Evolutionary conservation across 176 grass and related monocot species (phyloP), one percentile per base, ranked within the genome.

Genomic region (Oryza meridionalis): DNA sequence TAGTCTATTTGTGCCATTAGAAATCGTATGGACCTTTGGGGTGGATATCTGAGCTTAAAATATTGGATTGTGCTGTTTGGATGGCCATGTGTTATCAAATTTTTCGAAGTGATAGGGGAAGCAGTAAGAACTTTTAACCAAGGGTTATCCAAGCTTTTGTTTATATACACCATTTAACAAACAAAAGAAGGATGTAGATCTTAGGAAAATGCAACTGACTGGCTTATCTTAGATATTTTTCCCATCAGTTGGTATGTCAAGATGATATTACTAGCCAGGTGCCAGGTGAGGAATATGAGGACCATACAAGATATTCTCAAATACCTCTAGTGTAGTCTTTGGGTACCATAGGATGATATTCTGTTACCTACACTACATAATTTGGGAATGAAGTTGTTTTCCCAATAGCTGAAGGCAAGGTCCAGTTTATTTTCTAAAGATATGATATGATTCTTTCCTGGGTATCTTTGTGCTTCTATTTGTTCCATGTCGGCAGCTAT

Each of bases 261-360:
- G 17, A 8, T 68, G 44, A 59, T 16, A 59, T 21, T 37, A 12
- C 68, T 73, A 32, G 17, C 6, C 17, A n/a, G 24, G 4, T 73
- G 29, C 61, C 12, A 46, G 80, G 53, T 87, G 65, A 63, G 40
- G 4, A 44, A 35, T 59, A 69, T 9, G 65, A 35, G 2, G 55
- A 21, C 29, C 49, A 2, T 47, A 72, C 11, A 82, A 47, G 46
- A 70, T 58, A 65, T 71, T 38, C 14, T 62, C 6, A 62, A 63
- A 78, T 83, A 72, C 31, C 71, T 55, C 3, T 65, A 42, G 15
- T 76, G 73, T 4, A 43, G n/a, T 3, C 12, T 69, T 85, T 77
- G 9, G 44, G 24, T 69, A 45, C 27, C 76, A 49, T 47, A 67
- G 19, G 21, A 75, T 13, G 27, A 53, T 31, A 11, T 53, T 66